These are phyloP conservation scores for Fusarium longipes DNA, from an alignment of 2,329 filamentous ascomycete genomes.

Conservation along the genomic window DNA sequence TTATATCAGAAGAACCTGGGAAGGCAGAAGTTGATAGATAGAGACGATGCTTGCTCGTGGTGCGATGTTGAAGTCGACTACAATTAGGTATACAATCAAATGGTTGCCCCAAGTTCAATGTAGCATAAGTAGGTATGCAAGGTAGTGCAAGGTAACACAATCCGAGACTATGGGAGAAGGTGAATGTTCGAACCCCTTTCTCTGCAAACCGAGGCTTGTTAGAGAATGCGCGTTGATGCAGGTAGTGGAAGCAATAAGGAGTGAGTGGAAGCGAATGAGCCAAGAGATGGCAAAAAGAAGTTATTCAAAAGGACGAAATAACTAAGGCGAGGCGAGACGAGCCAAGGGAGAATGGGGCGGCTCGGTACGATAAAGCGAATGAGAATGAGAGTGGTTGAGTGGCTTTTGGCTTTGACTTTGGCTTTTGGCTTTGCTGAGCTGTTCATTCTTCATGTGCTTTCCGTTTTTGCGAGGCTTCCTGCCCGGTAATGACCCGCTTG, in stretches of 20 bases:
- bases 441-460: constrained; percentile 39
- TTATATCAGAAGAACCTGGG: constrained; percentile 5
- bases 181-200: constrained; percentile 14
- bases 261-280: constrained; percentile 25
- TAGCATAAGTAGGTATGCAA: constrained; percentile 1
- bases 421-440: constrained; percentile 23
- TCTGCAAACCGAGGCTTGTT: constrained; percentile 21
- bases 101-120: not conserved
- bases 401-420: constrained; percentile 24
- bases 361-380: constrained; percentile 4
- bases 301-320: constrained; percentile 3
- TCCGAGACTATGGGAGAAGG: constrained; percentile 5
- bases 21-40: not conserved
- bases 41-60: constrained; percentile 7
- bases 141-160: constrained; percentile 14
- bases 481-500: constrained; percentile 17
- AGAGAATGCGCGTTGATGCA: constrained; percentile 2
- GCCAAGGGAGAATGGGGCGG: constrained; percentile 10
- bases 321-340: not conserved
- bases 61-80: constrained; percentile 34
- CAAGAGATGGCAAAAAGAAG: constrained; percentile 2
- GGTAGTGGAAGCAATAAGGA: constrained; percentile 23
- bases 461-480: constrained; percentile 31
- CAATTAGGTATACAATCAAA: constrained; percentile 3
- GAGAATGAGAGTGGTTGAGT: constrained; percentile 8